phyloP scores from a whole-genome alignment of 352 stramenopile species.

The Phytopythium boreale region DNA sequence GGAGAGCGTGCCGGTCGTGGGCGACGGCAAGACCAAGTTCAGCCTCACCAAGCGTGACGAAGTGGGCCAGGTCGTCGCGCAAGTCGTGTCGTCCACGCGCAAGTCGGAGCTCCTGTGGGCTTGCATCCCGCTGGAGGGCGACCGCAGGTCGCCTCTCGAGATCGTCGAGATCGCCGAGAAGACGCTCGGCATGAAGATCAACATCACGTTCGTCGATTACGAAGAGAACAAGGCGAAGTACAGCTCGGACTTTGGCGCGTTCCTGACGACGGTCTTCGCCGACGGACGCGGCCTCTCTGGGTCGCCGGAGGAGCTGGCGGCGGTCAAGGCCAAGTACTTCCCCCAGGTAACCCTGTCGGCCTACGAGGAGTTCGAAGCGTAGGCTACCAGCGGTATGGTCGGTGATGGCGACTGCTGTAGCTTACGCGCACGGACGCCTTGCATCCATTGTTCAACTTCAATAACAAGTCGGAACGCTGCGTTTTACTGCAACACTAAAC shows the following conservation, averaged over 20 bases:
- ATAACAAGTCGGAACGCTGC: too few species aligned
- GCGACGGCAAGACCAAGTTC: conserved; percentile 16
- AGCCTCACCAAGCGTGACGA: conserved; percentile 17
- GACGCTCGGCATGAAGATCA: conserved; percentile 28
- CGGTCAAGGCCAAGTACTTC: conserved; percentile 20
- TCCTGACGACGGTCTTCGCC: conserved; percentile 15
- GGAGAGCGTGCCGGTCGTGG: conserved; percentile 16
- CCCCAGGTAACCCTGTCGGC: conserved; percentile 20
- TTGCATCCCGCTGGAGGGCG: conserved; percentile 16
- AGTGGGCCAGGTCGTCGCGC: conserved; percentile 22
- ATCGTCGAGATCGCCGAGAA: conserved; percentile 19
- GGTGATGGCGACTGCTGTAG: too few species aligned
- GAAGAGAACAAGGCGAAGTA: conserved; percentile 26
- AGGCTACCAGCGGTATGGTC: not conserved
- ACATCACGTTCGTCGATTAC: conserved; percentile 13
- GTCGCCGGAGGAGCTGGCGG: conserved; percentile 14
- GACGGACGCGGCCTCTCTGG: conserved; percentile 18
- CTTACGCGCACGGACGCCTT: too few species aligned
- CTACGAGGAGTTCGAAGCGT: conserved; percentile 15
- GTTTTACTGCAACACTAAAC: too few species aligned
- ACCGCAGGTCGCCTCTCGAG: conserved; percentile 19
- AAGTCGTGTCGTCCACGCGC: conserved; percentile 14
- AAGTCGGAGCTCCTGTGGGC: conserved; percentile 15
- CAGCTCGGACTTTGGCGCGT: conserved; percentile 15
- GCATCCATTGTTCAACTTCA: too few species aligned